phyloP scores from a whole-genome alignment of 768 basidiomycete genomes.

The Boletus subcaerulescens region DNA sequence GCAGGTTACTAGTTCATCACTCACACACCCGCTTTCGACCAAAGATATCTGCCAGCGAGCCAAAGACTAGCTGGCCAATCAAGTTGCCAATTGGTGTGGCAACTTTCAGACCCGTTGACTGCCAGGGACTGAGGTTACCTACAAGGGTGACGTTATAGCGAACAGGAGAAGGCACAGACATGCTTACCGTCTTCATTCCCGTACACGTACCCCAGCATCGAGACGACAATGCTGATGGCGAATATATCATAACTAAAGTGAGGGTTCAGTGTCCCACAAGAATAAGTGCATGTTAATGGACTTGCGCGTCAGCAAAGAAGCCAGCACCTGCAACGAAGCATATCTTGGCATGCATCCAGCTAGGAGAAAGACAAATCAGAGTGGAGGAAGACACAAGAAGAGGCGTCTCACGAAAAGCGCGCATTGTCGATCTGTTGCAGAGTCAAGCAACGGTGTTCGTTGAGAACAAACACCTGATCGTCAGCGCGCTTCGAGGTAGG shows the following conservation, averaged over 20 bases:
- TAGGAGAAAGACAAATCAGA: slow-evolving; percentile 23
- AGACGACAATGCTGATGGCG: slow-evolving; percentile 79
- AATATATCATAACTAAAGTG: slow-evolving; percentile 67
- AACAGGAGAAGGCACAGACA: not conserved
- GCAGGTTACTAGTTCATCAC: slow-evolving; percentile 27
- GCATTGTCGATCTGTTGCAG: slow-evolving; percentile 85
- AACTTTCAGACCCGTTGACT: slow-evolving; percentile 76
- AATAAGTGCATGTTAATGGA: slow-evolving; percentile 3
- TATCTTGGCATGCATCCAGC: slow-evolving; percentile 82
- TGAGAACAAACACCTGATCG: slow-evolving; percentile 36
- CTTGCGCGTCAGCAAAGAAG: slow-evolving; percentile 84
- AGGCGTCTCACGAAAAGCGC: slow-evolving; percentile 62
- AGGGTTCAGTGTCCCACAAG: not conserved
- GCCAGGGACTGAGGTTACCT: slow-evolving; percentile 45
- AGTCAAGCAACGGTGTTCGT: slow-evolving; percentile 71
- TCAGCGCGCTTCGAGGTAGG: not conserved
- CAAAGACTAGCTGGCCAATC: slow-evolving; percentile 71
- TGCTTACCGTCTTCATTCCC: slow-evolving; percentile 32
- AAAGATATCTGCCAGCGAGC: slow-evolving; percentile 70
- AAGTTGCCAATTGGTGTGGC: slow-evolving; percentile 73
- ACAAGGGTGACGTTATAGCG: not conserved
- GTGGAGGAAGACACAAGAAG: not conserved
- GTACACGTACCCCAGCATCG: slow-evolving; percentile 85
- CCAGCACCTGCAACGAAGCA: slow-evolving; percentile 69
- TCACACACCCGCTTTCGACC: slow-evolving; percentile 78